phyloP scores from a whole-genome alignment of 768 basidiomycete genomes.

The Termitomyces sp. region DNA sequence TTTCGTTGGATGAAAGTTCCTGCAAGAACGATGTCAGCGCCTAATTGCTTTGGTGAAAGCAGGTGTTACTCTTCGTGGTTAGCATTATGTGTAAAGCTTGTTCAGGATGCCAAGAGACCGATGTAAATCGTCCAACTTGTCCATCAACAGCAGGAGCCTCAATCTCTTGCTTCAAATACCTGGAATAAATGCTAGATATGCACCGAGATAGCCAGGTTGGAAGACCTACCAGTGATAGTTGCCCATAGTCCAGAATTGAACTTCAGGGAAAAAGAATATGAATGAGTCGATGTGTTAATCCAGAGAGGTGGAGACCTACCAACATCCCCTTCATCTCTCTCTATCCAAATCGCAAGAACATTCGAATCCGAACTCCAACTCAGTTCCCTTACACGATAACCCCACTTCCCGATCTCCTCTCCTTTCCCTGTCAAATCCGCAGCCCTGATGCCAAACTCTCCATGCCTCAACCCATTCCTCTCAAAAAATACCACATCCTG shows the following conservation, averaged over 20 bases:
- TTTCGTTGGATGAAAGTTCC: conserved; percentile 54
- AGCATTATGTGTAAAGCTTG: conserved; percentile 59
- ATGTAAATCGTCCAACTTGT: conserved; percentile 55
- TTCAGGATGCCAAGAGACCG: conserved; percentile 88
- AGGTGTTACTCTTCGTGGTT: conserved; percentile 59
- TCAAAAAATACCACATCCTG: conserved; percentile 95
- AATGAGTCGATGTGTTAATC: neutral
- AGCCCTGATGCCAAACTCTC: conserved; percentile 71
- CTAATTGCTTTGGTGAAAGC: neutral
- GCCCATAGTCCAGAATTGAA: conserved; percentile 91
- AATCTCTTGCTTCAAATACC: conserved; percentile 94
- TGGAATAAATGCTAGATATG: conserved; percentile 22
- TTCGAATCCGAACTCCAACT: conserved; percentile 88
- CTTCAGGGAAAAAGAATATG: conserved; percentile 31
- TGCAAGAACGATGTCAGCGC: conserved; percentile 22
- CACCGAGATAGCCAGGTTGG: neutral
- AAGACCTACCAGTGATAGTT: conserved; percentile 86
- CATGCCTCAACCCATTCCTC: conserved; percentile 89
- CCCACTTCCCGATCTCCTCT: conserved; percentile 44
- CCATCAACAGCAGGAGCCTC: conserved; percentile 36
- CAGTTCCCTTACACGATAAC: conserved; percentile 72
- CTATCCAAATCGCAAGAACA: conserved; percentile 83
- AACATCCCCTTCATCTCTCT: conserved; percentile 61
- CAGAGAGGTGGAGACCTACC: conserved; percentile 36
- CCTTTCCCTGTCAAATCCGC: conserved; percentile 31